Evolutionary conservation across 371 early-diverging fungal genomes (phyloP).

Genomic region (Scutellospora calospora): DNA sequence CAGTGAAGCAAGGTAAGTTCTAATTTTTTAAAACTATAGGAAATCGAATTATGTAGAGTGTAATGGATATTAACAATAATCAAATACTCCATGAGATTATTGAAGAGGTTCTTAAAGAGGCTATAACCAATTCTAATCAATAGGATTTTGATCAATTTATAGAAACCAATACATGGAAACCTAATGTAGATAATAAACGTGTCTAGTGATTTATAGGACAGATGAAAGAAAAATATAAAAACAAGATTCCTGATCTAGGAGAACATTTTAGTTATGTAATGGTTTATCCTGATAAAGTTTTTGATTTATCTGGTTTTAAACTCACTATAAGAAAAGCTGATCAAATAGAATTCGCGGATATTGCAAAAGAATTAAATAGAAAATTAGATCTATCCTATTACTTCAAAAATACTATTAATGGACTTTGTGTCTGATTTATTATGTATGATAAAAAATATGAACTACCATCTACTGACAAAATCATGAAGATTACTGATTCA

Average conservation of each 20-base stretch:
- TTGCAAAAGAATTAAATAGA: slow-evolving; percentile 11
- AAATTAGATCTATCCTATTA: background rate
- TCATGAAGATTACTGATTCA: background rate
- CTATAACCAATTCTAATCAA: background rate
- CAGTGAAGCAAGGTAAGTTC: background rate
- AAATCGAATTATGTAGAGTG: background rate
- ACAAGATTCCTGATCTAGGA: slow-evolving; percentile 12
- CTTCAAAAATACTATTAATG: slow-evolving; percentile 31
- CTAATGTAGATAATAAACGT: slow-evolving; percentile 32
- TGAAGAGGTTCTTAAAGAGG: slow-evolving; percentile 19
- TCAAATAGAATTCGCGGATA: slow-evolving; percentile 22
- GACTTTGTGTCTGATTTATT: slow-evolving; percentile 11
- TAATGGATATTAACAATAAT: slow-evolving; percentile 13
- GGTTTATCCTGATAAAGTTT: background rate
- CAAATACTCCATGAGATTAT: background rate
- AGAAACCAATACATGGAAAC: background rate
- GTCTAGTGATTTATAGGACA: slow-evolving; percentile 15
- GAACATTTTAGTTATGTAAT: slow-evolving; percentile 31
- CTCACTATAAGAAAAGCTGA: background rate
- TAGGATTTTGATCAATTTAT: slow-evolving; percentile 16
- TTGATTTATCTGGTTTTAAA: slow-evolving; percentile 37
- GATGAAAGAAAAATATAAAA: slow-evolving; percentile 19
- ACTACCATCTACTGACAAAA: background rate
- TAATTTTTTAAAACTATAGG: background rate
- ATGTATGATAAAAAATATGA: slow-evolving; percentile 1